phyloP scores from a whole-genome alignment of 805 yeast genomes.

The Suhomyces kilbournensis region DNA sequence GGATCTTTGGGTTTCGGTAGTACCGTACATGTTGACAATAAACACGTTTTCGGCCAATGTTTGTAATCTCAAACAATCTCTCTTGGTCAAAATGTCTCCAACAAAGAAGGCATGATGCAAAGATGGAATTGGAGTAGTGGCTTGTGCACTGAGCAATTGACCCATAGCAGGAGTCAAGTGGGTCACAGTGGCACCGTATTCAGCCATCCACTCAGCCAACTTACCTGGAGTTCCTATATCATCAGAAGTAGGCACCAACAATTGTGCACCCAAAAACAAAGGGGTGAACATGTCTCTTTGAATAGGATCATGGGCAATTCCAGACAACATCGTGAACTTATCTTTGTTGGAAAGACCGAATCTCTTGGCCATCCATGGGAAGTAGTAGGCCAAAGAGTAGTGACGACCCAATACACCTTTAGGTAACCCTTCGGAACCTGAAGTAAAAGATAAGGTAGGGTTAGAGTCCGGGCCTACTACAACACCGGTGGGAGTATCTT shows the following conservation, averaged over 20 bases:
- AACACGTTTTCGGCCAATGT: constrained; percentile 83
- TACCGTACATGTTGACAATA: constrained; percentile 98
- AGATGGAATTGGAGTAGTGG: constrained; percentile 76
- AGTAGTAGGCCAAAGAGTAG: constrained; percentile 92
- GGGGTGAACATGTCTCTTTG: constrained; percentile 99
- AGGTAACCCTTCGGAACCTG: constrained; percentile 98
- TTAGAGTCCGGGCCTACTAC: constrained; percentile 96
- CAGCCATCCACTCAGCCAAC: constrained; percentile 95
- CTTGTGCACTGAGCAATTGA: constrained; percentile 93
- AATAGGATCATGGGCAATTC: constrained; percentile 98
- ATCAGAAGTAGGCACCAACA: constrained; percentile 91
- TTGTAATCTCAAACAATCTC: constrained; percentile 93
- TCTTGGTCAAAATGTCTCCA: constrained; percentile 94
- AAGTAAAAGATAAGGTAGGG: constrained; percentile 94
- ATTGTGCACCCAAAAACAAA: constrained; percentile 87
- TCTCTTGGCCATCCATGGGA: constrained; percentile 96
- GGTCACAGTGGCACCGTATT: constrained; percentile 88
- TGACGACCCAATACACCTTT: constrained; percentile 99
- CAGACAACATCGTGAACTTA: constrained; percentile 94
- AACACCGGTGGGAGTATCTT: constrained; percentile 72
- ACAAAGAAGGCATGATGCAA: constrained; percentile 97
- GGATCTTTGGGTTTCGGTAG: constrained; percentile 98
- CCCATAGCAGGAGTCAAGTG: constrained; percentile 99
- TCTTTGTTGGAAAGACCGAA: constrained; percentile 78
- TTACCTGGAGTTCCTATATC: constrained; percentile 99